phyloP scores from a whole-genome alignment of 345 rosid species.

The Arabidopsis suecica region DNA sequence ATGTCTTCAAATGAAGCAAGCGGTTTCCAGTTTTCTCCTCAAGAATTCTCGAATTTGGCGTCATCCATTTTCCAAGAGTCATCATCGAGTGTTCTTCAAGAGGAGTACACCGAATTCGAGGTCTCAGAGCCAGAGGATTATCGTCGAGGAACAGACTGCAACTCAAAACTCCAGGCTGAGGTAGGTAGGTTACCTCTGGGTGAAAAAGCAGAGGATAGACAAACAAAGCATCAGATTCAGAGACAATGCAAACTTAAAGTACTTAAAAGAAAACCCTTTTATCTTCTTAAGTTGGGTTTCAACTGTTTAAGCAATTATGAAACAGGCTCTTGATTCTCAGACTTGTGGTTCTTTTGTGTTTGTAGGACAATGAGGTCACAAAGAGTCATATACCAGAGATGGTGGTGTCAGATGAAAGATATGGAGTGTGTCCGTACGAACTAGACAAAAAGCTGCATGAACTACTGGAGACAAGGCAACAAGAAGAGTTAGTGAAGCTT shows the following conservation, averaged over 20 bases:
- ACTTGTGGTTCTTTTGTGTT: conserved; percentile 11
- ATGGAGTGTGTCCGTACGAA: conserved; percentile 67
- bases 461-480: conserved; percentile 68
- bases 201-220: conserved; percentile 49
- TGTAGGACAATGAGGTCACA: conserved; percentile 17
- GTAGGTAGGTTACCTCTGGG: conserved; percentile 52
- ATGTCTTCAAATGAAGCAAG: conserved; percentile 28
- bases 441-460: conserved; percentile 70
- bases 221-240: conserved; percentile 28
- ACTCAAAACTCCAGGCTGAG: conserved; percentile 66
- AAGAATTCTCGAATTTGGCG: conserved; percentile 43
- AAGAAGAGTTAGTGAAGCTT: conserved; percentile 71
- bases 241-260: conserved; percentile 47
- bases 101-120: conserved; percentile 42
- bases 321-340: conserved; percentile 4
- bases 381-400: conserved; percentile 27
- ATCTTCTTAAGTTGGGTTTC: conserved; percentile 7
- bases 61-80: conserved; percentile 48
- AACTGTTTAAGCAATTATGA: conserved; percentile 18
- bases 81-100: conserved; percentile 41
- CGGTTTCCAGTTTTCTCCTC: conserved; percentile 40
- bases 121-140: conserved; percentile 48
- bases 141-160: conserved; percentile 53
- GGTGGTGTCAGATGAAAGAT: conserved; percentile 39
- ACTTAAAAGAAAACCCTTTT: conserved; percentile 11